phyloP scores from a whole-genome alignment of 371 early-diverging fungal species.

The Haplosporangium sp. region DNA sequence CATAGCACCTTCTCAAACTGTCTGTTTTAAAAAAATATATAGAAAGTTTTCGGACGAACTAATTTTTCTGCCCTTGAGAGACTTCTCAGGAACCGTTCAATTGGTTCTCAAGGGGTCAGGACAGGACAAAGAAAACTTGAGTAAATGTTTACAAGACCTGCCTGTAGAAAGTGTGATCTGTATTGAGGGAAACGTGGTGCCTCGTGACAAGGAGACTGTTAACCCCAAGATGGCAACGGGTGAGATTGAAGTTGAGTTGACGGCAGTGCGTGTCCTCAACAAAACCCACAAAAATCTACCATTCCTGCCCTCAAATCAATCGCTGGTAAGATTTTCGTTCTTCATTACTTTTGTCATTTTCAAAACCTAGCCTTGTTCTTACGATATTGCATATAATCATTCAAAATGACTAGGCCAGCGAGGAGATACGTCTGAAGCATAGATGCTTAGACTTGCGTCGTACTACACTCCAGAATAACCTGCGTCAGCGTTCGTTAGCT shows the following conservation, averaged over 20 bases:
- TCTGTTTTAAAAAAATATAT: not conserved
- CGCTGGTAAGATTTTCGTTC: slow-evolving; percentile 61
- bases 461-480: slow-evolving; percentile 76
- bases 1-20: no score
- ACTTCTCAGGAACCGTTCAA: slow-evolving; percentile 75
- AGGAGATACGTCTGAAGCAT: slow-evolving; percentile 83
- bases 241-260: slow-evolving; percentile 80
- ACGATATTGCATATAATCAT: no score
- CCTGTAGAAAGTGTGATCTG: slow-evolving; percentile 76
- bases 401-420: slow-evolving; percentile 70
- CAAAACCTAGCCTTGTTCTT: no score
- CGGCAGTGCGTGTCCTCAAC: slow-evolving; percentile 75
- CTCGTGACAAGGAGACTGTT: slow-evolving; percentile 64
- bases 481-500: slow-evolving; percentile 75
- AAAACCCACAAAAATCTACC: slow-evolving; percentile 76
- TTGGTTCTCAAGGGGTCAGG: slow-evolving; percentile 62
- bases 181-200: slow-evolving; percentile 70
- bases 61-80: slow-evolving; percentile 77
- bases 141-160: slow-evolving; percentile 60
- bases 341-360: no score
- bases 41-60: slow-evolving; percentile 73
- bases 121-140: slow-evolving; percentile 25
- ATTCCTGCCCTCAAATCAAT: slow-evolving; percentile 72
- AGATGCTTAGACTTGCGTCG: slow-evolving; percentile 90
- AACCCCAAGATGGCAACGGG: slow-evolving; percentile 68